These are phyloP conservation scores for Brassica nigra DNA, from an alignment of 345 rosid species.

Conservation along the genomic window DNA sequence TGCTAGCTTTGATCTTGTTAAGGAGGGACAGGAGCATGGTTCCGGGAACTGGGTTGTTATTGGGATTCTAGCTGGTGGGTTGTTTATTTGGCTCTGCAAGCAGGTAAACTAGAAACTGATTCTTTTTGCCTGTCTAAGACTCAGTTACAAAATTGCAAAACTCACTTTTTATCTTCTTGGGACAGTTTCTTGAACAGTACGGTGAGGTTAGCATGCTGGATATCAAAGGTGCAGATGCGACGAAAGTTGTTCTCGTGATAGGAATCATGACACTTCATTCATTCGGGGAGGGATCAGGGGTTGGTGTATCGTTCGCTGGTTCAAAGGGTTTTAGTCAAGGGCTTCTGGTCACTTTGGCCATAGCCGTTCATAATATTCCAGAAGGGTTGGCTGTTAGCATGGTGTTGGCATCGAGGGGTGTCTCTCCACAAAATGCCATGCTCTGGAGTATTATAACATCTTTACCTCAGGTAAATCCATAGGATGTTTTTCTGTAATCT, in stretches of 20 bases:
- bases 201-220: constrained; percentile 98
- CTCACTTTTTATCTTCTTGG: constrained; percentile 13
- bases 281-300: constrained; percentile 98
- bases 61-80: constrained; percentile 86
- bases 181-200: constrained; percentile 89
- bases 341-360: constrained; percentile 92
- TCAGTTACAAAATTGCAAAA: background rate
- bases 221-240: constrained; percentile 94
- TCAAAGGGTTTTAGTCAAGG: constrained; percentile 96
- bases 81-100: constrained; percentile 91
- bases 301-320: constrained; percentile 99
- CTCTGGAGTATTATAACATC: constrained; percentile 97
- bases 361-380: constrained; percentile 96
- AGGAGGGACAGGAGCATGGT: constrained; percentile 92
- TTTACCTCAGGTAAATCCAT: constrained; percentile 77
- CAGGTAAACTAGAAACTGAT: constrained; percentile 52
- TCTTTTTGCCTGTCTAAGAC: background rate
- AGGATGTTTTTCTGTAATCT: background rate
- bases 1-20: constrained; percentile 95
- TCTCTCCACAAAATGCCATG: constrained; percentile 98
- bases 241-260: constrained; percentile 89
- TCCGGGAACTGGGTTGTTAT: constrained; percentile 82
- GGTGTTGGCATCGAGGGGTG: constrained; percentile 98
- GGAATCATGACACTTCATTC: constrained; percentile 99
- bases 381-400: constrained; percentile 99